A percentile compares a stretch with the other conserved stretches of the same genome.
Conservation (phyloP, 23 red algal genomes). For the Chondrus crispus region DNA sequence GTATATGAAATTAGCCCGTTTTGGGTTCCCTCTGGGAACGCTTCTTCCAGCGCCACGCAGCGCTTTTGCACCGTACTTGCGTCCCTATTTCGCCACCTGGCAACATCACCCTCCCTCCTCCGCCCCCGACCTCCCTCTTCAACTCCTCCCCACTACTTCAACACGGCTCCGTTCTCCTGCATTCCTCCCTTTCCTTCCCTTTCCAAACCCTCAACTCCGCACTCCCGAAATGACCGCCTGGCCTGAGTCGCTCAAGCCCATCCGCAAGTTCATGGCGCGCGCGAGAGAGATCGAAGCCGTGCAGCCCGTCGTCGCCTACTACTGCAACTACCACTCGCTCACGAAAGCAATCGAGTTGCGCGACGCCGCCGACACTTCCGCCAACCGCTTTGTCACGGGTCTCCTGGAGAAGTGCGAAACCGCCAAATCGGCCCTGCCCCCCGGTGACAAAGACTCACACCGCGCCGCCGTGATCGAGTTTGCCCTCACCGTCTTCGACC, state of each 20-base stretch:
- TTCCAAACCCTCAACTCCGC: too few relatives aligned
- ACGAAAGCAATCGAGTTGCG: conserved; percentile 41
- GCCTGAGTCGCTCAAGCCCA: conserved; percentile 49
- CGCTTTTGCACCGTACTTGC: too few relatives aligned
- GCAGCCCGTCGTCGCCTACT: conserved; percentile 59
- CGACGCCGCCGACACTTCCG: conserved; percentile 20
- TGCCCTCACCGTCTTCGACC: conserved; percentile 54
- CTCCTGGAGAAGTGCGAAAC: conserved; percentile 63
- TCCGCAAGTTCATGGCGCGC: conserved; percentile 49
- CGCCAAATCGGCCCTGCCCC: not conserved
- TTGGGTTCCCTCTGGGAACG: too few relatives aligned
- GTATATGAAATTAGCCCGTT: too few relatives aligned
- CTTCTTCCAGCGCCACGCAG: too few relatives aligned
- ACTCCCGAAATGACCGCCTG: conserved; percentile 18
- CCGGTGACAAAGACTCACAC: conserved; percentile 33
- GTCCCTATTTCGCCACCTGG: too few relatives aligned
- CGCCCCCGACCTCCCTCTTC: not conserved
- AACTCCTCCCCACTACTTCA: not conserved
- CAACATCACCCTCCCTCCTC: not conserved
- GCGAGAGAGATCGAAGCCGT: conserved; percentile 28
- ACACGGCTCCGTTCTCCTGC: not conserved
- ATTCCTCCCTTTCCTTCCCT: not conserved
- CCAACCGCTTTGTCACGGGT: conserved; percentile 22
- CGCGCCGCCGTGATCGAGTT: conserved; percentile 39
- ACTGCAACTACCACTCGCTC: conserved; percentile 63